A percentile compares a stretch with the other conserved stretches of the same genome.
Conservation (phyloP, 1,284 basidiomycete species). For the Trichosporon ovoides region DNA sequence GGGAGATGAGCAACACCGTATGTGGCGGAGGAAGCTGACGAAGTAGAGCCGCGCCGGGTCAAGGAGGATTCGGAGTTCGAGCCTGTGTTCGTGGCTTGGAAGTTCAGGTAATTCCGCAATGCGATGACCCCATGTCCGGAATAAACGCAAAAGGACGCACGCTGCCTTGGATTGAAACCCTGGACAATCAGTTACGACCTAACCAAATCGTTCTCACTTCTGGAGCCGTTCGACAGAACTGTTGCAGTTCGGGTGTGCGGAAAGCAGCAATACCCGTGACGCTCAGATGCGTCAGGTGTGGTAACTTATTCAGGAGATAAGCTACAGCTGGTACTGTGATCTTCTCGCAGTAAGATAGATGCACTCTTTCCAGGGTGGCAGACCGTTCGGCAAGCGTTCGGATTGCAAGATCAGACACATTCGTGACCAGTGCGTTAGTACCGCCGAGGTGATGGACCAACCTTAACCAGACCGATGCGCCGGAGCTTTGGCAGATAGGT, state of each 20-base stretch:
- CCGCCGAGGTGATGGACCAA: constrained; percentile 46
- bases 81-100: constrained; percentile 4
- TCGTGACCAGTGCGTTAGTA: constrained; percentile 59
- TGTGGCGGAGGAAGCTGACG: constrained; percentile 6
- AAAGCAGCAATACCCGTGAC: constrained; percentile 94
- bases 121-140: constrained; percentile 84
- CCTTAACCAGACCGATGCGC: constrained; percentile 89
- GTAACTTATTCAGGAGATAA: constrained; percentile 80
- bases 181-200: constrained; percentile 38
- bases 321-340: constrained; percentile 88
- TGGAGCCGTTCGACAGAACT: constrained; percentile 84
- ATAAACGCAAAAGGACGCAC: constrained; percentile 91
- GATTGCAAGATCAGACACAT: constrained; percentile 89
- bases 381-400: constrained; percentile 70
- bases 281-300: constrained; percentile 87
- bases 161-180: constrained; percentile 89
- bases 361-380: constrained; percentile 85
- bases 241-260: constrained; percentile 74
- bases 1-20: neutral
- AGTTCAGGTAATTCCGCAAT: constrained; percentile 65
- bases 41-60: neutral
- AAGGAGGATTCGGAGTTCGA: constrained; percentile 9
- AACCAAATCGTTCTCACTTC: constrained; percentile 55
- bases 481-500: constrained; percentile 78
- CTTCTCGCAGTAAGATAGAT: constrained; percentile 95